phyloP scores from a whole-genome alignment of 306 rosid species.

The Medicago arabica region DNA sequence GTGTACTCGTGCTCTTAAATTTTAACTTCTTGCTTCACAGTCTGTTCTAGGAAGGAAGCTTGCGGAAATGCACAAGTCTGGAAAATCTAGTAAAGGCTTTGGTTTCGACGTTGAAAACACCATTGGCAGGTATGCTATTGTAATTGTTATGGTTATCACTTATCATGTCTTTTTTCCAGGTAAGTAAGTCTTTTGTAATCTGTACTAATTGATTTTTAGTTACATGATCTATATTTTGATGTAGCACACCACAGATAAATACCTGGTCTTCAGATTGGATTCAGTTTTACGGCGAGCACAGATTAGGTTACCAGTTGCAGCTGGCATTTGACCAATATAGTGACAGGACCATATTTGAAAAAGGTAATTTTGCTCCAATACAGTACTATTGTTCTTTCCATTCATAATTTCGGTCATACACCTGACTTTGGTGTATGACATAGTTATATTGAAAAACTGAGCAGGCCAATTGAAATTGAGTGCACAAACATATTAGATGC shows the following conservation, averaged over 20 bases:
- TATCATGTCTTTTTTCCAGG: conserved; percentile 9
- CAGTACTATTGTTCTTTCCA: not conserved
- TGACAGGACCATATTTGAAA: conserved; percentile 71
- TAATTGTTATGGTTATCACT: not conserved
- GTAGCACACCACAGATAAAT: conserved; percentile 92
- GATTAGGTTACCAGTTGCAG: conserved; percentile 88
- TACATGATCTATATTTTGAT: conserved; percentile 25
- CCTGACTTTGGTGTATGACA: no score
- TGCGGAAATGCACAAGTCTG: conserved; percentile 93
- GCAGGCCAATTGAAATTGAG: no score
- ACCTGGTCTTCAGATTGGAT: conserved; percentile 93
- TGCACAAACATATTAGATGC: no score
- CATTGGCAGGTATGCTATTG: conserved; percentile 75
- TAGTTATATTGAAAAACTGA: no score
- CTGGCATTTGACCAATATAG: conserved; percentile 71
- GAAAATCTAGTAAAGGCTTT: conserved; percentile 79
- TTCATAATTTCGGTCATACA: no score
- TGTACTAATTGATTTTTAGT: not conserved
- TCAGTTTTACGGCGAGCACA: conserved; percentile 80
- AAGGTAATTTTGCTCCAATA: conserved; percentile 56
- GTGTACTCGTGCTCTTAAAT: conserved; percentile 22
- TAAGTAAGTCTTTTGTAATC: not conserved
- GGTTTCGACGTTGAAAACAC: conserved; percentile 90
- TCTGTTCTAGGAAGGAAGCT: conserved; percentile 85
- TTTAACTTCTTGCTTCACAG: conserved; percentile 54